These are phyloP conservation scores for Chaetothyriales sp. DNA, from an alignment of 2,329 filamentous ascomycete genomes.

Conservation along the genomic window DNA sequence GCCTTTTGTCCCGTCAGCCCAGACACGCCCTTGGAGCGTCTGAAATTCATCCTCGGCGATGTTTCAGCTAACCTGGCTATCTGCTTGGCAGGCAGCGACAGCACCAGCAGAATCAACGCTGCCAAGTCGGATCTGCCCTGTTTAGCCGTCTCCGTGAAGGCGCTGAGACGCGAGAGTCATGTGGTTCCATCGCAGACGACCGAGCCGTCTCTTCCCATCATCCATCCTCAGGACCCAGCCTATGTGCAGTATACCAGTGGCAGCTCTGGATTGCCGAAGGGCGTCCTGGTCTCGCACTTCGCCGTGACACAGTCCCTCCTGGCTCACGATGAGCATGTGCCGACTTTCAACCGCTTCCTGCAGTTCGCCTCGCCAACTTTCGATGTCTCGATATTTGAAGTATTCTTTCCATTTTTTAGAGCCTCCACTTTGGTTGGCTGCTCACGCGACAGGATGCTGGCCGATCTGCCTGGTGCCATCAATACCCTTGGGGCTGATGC, in stretches of 20 bases:
- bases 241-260: constrained; percentile 93
- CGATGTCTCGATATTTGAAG: constrained; percentile 88
- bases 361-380: constrained; percentile 90
- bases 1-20: constrained; percentile 75
- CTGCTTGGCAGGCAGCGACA: constrained; percentile 35
- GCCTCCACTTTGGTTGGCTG: constrained; percentile 60
- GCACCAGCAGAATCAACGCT: constrained; percentile 13
- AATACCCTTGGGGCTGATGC: constrained; percentile 56
- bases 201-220: constrained; percentile 9
- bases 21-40: constrained; percentile 60
- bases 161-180: neutral
- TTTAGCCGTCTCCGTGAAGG: constrained; percentile 24
- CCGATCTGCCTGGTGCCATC: constrained; percentile 57
- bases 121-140: constrained; percentile 21
- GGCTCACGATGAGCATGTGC: constrained; percentile 65
- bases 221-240: constrained; percentile 38
- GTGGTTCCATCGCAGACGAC: neutral
- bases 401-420: constrained; percentile 71
- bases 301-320: constrained; percentile 70
- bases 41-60: constrained; percentile 69
- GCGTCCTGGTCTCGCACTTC: constrained; percentile 64
- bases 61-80: constrained; percentile 55
- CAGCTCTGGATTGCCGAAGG: constrained; percentile 78
- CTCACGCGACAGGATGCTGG: constrained; percentile 53
- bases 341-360: constrained; percentile 61